These are phyloP conservation scores for Sistotremastrum niveocremeum DNA, from an alignment of 768 basidiomycete genomes.

Conservation along the genomic window DNA sequence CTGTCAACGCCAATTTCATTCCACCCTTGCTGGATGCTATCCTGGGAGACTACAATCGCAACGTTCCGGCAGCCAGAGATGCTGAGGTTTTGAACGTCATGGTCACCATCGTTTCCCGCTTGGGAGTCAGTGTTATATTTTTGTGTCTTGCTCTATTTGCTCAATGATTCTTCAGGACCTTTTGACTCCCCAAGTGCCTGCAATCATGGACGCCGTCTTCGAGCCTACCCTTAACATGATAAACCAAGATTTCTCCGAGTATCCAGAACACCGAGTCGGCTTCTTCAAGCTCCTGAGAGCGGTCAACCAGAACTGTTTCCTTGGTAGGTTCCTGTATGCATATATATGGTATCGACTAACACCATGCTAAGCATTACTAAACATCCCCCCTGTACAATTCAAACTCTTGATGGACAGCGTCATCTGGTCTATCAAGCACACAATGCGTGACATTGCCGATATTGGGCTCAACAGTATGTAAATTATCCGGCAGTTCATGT, in stretches of 20 bases:
- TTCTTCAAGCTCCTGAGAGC: slow-evolving; percentile 93
- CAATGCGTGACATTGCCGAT: slow-evolving; percentile 96
- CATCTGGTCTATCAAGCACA: slow-evolving; percentile 99
- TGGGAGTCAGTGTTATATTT: slow-evolving; percentile 52
- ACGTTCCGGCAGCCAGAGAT: slow-evolving; percentile 86
- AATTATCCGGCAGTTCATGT: background rate
- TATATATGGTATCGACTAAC: background rate
- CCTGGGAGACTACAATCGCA: slow-evolving; percentile 92
- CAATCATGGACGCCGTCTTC: slow-evolving; percentile 93
- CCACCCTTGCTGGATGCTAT: slow-evolving; percentile 93
- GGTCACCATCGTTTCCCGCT: slow-evolving; percentile 80
- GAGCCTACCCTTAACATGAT: slow-evolving; percentile 98
- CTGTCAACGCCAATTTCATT: slow-evolving; percentile 84
- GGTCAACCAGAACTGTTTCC: slow-evolving; percentile 91
- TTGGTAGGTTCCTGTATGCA: slow-evolving; percentile 39
- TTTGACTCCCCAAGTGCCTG: slow-evolving; percentile 86
- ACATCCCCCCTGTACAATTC: slow-evolving; percentile 84
- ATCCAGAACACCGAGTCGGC: slow-evolving; percentile 91
- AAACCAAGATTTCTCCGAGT: slow-evolving; percentile 98
- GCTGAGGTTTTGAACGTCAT: slow-evolving; percentile 96
- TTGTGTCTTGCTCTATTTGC: background rate
- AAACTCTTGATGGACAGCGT: slow-evolving; percentile 97
- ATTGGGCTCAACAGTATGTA: slow-evolving; percentile 64
- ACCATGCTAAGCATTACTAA: slow-evolving; percentile 49
- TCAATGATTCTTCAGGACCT: slow-evolving; percentile 36